These are phyloP conservation scores for Pythium utonaiense DNA, from an alignment of 352 stramenopile genomes.

Conservation along the genomic window DNA sequence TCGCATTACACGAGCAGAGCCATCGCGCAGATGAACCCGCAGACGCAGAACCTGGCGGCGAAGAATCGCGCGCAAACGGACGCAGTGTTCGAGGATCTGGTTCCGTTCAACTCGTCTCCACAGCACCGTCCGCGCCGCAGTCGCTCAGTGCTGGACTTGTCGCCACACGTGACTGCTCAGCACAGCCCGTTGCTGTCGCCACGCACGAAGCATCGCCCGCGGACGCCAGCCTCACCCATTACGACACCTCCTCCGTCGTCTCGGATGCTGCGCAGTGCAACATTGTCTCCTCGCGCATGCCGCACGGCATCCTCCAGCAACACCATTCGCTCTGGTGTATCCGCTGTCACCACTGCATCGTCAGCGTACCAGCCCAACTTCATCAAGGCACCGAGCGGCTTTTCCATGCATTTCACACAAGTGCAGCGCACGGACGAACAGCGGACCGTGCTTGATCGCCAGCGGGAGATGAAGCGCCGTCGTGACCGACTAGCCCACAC, in stretches of 20 bases:
- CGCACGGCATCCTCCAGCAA: slow-evolving; percentile 11
- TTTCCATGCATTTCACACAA: slow-evolving; percentile 23
- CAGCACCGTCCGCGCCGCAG: slow-evolving; percentile 4
- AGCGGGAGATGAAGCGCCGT: slow-evolving; percentile 21
- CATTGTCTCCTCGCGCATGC: slow-evolving; percentile 9
- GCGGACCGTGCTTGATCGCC: slow-evolving; percentile 14
- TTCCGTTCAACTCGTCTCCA: slow-evolving; percentile 3
- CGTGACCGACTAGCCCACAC: slow-evolving; percentile 23
- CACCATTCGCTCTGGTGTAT: slow-evolving; percentile 4
- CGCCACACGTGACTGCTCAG: neutral
- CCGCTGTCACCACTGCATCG: neutral
- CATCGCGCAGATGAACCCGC: slow-evolving; percentile 18
- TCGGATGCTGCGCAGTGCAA: slow-evolving; percentile 11
- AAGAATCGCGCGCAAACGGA: neutral
- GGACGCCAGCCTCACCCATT: neutral
- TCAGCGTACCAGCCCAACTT: slow-evolving; percentile 17
- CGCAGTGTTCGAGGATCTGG: slow-evolving; percentile 4
- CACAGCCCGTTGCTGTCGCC: slow-evolving; percentile 16
- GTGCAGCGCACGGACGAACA: slow-evolving; percentile 13
- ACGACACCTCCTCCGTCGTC: neutral
- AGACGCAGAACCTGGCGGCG: neutral
- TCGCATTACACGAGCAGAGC: slow-evolving; percentile 41
- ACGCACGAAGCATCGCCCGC: neutral
- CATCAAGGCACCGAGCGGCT: slow-evolving; percentile 13
- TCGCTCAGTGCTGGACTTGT: slow-evolving; percentile 13